Evolutionary conservation across 2,329 filamentous ascomycete species (phyloP), one percentile per base, ranked within the genome.

Genomic region (Coccinonectria pachysandricola): DNA sequence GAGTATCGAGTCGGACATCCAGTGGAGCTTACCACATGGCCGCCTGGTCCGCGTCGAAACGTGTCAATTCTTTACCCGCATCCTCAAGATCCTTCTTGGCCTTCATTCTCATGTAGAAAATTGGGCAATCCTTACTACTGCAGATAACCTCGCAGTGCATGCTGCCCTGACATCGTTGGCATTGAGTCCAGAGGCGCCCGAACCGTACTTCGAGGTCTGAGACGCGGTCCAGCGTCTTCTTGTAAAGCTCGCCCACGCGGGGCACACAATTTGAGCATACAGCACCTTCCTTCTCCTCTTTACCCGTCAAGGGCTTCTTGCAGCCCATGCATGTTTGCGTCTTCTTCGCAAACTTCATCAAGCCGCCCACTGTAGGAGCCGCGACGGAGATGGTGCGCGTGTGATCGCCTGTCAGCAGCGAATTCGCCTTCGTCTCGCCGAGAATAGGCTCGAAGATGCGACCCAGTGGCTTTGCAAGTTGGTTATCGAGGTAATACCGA

Each of bases 51-150:
- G 76, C 71, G 59, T 98, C 91, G 57, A 98, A 98, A 44, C 91
- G 67, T 43, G 71, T 71, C 46, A 98, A 57, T 55, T 98, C 91
- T 60, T 85, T 92, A 31, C 87, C 85, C 2, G 79, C 79, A 60
- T 98, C 91, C 56, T 96, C 88, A 19, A 96, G 77, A 53, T 98
- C 91, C 65, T 98, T 98, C 71, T 95, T 93, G 16, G 88, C 88
- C 68, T 98, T 98, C 91, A 98, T 98, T 4, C 91, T 77, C 91
- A 98, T 98, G 56, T 98, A 98, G 57, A 98, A 98, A 48, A 98
- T 98, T 1, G 91, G 91, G 52, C 91, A 98, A 62, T 98, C 91
- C 54, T 86, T 82, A 53, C 80, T 88, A 37, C 80, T 87, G 63
- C 91, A 98, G 43, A 98, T 96, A 28, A 98, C 92, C 56, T 98